phyloP scores from a whole-genome alignment of 1,284 basidiomycete species.

The Polyporus tsugae region DNA sequence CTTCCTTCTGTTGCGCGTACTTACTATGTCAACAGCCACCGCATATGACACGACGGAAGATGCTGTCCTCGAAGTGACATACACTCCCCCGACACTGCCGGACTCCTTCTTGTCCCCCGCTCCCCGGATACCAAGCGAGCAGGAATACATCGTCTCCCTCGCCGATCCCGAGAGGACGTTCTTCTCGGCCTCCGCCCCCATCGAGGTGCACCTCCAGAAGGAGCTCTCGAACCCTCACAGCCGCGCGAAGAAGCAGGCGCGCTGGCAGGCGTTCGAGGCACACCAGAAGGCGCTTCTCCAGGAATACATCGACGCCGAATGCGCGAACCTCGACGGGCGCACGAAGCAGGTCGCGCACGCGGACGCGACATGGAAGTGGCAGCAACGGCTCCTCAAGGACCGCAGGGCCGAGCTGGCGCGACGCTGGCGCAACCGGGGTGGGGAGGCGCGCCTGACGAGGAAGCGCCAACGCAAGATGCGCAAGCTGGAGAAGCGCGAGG shows the following conservation, averaged over 20 bases:
- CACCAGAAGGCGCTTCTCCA: conserved; percentile 58
- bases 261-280: conserved; percentile 68
- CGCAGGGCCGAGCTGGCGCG: conserved; percentile 65
- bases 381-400: conserved; percentile 63
- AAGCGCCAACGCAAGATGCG: conserved; percentile 61
- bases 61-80: conserved; percentile 70
- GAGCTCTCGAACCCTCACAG: conserved; percentile 84
- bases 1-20: conserved; percentile 11
- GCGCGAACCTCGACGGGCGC: conserved; percentile 63
- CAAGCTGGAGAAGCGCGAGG: conserved; percentile 66
- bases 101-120: conserved; percentile 45
- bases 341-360: conserved; percentile 65
- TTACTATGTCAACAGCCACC: conserved; percentile 48
- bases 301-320: conserved; percentile 62
- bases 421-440: conserved; percentile 49
- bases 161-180: conserved; percentile 53
- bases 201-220: conserved; percentile 68
- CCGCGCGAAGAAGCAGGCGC: conserved; percentile 78
- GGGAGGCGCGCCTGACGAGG: conserved; percentile 42
- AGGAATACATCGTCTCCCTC: conserved; percentile 65
- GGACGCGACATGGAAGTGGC: conserved; percentile 79
- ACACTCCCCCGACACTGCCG: conserved; percentile 63
- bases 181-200: conserved; percentile 61
- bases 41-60: conserved; percentile 67
- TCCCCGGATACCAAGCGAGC: conserved; percentile 57